Percentiles rank a stretch among this genome's conserved stretches.
Evolutionary conservation across 352 stramenopile genomes (phyloP).

Genomic region (Globisporangium middletonii): DNA sequence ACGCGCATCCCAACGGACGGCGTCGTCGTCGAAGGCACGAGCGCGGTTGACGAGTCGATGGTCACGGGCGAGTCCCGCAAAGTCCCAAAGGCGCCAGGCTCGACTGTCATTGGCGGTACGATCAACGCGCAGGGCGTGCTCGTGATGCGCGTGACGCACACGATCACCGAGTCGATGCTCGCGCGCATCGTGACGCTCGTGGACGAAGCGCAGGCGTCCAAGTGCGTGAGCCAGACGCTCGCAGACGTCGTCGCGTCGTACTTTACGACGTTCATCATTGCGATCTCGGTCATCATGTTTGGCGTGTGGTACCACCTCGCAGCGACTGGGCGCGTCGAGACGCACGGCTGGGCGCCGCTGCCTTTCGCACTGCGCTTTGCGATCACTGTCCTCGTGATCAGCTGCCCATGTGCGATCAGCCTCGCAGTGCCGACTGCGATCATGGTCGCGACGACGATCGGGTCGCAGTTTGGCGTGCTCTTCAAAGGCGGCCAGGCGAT

Average conservation of each 20-base stretch:
- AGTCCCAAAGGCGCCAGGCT: slow-evolving; percentile 52
- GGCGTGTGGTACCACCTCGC: slow-evolving; percentile 68
- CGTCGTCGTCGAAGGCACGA: slow-evolving; percentile 55
- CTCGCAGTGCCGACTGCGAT: slow-evolving; percentile 70
- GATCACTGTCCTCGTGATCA: slow-evolving; percentile 77
- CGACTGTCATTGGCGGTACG: slow-evolving; percentile 61
- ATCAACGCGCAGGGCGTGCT: slow-evolving; percentile 68
- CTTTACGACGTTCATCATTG: slow-evolving; percentile 74
- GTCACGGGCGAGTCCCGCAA: slow-evolving; percentile 67
- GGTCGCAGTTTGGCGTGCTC: slow-evolving; percentile 71
- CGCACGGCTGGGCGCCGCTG: slow-evolving; percentile 47
- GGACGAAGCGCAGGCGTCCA: slow-evolving; percentile 64
- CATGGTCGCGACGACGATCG: slow-evolving; percentile 75
- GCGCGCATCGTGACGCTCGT: slow-evolving; percentile 68
- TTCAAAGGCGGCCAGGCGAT: slow-evolving; percentile 73
- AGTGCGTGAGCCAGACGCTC: slow-evolving; percentile 53
- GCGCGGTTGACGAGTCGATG: slow-evolving; percentile 75
- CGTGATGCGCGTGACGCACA: slow-evolving; percentile 62
- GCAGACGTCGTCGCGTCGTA: slow-evolving; percentile 61
- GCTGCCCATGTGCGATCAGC: slow-evolving; percentile 71
- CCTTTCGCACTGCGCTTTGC: slow-evolving; percentile 74
- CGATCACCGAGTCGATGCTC: slow-evolving; percentile 71
- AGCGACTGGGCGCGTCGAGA: slow-evolving; percentile 28
- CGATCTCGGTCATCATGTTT: slow-evolving; percentile 53
- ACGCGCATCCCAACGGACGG: slow-evolving; percentile 69